Evolutionary conservation across 2,329 filamentous ascomycete species (phyloP).

Genomic region (Monosporascus sp.): DNA sequence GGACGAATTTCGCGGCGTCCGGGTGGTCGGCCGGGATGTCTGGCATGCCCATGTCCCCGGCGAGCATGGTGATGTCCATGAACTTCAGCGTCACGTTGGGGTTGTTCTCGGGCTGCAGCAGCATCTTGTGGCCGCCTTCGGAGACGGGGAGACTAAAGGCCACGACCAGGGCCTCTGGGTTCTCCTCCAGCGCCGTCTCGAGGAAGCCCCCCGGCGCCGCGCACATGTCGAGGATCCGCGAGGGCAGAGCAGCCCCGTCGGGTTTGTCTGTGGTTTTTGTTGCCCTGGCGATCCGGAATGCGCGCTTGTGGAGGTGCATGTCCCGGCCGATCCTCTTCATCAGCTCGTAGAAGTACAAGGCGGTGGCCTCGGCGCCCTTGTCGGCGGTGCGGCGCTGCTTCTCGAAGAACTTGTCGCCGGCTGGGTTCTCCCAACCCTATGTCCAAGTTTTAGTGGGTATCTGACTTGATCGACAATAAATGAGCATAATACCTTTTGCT

Average conservation of each 20-base stretch:
- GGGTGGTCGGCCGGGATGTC: conserved; percentile 28
- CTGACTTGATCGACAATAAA: not conserved
- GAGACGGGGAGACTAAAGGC: conserved; percentile 36
- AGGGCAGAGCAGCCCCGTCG: not conserved
- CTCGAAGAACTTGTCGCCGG: conserved; percentile 37
- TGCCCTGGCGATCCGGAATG: conserved; percentile 20
- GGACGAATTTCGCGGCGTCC: conserved; percentile 23
- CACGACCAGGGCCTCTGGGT: conserved; percentile 25
- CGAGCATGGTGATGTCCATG: conserved; percentile 48
- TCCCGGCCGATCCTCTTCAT: conserved; percentile 39
- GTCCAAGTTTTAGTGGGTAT: too few species aligned
- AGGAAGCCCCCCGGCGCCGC: conserved; percentile 52
- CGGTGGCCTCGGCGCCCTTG: conserved; percentile 14
- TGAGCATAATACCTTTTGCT: not conserved
- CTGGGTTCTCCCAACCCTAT: conserved; percentile 39
- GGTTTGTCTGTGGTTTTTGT: not conserved
- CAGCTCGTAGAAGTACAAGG: conserved; percentile 31
- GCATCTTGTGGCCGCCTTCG: conserved; percentile 35
- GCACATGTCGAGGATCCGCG: conserved; percentile 46
- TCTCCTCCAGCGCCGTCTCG: conserved; percentile 27
- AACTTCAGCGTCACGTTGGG: conserved; percentile 14
- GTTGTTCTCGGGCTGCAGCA: conserved; percentile 14
- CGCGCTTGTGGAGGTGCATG: conserved; percentile 29
- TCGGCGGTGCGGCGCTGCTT: conserved; percentile 33
- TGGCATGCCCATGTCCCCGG: conserved; percentile 34